Percentiles rank a stretch among this genome's conserved stretches.
Conservation (phyloP, 2,329 filamentous ascomycete species). For the Bipolaris cookei region DNA sequence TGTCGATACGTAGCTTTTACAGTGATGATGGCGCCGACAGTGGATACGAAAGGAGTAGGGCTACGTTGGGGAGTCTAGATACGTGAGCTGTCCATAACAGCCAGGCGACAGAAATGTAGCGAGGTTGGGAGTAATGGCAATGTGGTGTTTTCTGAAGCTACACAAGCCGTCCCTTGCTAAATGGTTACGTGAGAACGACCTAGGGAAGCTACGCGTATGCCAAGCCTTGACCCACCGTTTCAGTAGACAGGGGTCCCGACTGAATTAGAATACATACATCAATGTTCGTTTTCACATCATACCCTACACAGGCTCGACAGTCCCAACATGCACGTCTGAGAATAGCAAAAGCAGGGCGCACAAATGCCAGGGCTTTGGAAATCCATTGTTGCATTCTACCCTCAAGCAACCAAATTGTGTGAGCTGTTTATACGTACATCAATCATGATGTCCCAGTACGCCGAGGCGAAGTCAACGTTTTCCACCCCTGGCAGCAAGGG, state of each 20-base stretch:
- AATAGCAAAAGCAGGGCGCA: background rate
- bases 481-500: slow-evolving; percentile 39
- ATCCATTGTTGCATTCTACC: slow-evolving; percentile 18
- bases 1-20: slow-evolving; percentile 20
- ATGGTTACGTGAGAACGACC: slow-evolving; percentile 22
- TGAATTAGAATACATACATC: background rate
- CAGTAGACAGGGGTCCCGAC: slow-evolving; percentile 10
- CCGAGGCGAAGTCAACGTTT: slow-evolving; percentile 40
- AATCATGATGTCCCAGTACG: slow-evolving; percentile 39
- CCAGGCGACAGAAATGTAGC: background rate
- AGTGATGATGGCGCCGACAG: slow-evolving; percentile 10
- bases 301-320: background rate
- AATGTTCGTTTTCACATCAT: background rate
- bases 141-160: slow-evolving; percentile 33
- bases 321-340: background rate
- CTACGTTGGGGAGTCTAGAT: background rate
- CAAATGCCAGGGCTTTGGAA: background rate
- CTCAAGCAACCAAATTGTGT: slow-evolving; percentile 14
- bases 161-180: slow-evolving; percentile 29
- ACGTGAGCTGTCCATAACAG: slow-evolving; percentile 5
- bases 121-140: slow-evolving; percentile 19
- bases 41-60: background rate
- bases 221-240: slow-evolving; percentile 19
- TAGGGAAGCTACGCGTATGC: slow-evolving; percentile 30
- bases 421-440: slow-evolving; percentile 47